Evolutionary conservation across 345 rosid genomes (phyloP).

Genomic region (Populus simonii): DNA sequence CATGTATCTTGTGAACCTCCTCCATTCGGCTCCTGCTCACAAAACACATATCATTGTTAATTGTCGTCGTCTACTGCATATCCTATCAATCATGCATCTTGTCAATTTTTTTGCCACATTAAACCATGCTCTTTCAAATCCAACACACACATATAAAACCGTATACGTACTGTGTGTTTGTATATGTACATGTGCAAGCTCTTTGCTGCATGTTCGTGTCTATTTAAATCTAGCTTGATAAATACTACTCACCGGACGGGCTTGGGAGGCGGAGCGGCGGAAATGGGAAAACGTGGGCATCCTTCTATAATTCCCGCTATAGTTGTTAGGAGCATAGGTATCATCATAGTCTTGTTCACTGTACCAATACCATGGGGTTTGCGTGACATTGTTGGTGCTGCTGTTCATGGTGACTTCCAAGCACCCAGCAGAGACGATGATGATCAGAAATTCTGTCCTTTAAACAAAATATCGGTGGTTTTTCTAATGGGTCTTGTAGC

Average conservation of each 20-base stretch:
- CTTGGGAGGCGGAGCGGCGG: not conserved
- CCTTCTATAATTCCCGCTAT: not conserved
- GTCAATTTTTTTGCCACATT: no score
- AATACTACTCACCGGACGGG: constrained; percentile 8
- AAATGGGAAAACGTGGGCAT: not conserved
- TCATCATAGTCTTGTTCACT: no score
- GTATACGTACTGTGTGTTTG: not conserved
- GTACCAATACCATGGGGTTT: no score
- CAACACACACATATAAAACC: no score
- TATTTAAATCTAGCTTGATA: not conserved
- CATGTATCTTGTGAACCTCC: constrained; percentile 1
- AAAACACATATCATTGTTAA: not conserved
- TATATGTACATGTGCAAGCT: no score
- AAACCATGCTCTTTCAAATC: not conserved
- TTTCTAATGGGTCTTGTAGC: no score
- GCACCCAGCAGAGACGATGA: no score
- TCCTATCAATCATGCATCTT: no score
- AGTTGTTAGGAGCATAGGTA: not conserved
- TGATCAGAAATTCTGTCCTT: no score
- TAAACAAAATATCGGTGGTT: no score
- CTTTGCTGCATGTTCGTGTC: not conserved
- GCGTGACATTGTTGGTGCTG: no score
- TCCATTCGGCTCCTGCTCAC: constrained; percentile 7
- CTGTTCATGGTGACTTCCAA: no score
- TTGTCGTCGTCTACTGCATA: not conserved